Evolutionary conservation across 2,329 filamentous ascomycete species (phyloP), one percentile per base, ranked within the genome.

Genomic region (Simplicillium aogashimaense): DNA sequence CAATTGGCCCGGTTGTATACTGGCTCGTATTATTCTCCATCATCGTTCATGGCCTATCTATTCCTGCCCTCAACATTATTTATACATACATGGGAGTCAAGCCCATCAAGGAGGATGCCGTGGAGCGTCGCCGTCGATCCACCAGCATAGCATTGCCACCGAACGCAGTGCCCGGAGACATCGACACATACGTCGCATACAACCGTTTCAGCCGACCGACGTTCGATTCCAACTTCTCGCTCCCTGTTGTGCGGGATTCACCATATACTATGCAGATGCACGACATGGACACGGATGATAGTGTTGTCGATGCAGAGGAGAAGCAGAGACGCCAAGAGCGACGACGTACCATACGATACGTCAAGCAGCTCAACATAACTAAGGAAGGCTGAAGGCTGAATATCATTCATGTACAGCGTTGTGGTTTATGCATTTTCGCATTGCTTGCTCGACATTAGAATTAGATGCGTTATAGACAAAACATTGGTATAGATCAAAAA

Each of bases 201-300:
- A 71, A 72, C 48, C 64, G 69, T 36, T 72, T 72, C 54, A 67
- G 60, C 12, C 53, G 64, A 7, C 63, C 65, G 14, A 45, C 51
- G 0, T 55, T 56, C 18, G 37, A 43, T 12, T 30, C 20, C 3
- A 25, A 25, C 20, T 43, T 31, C 7, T 29, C 31, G 8, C 34
- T 43, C 12, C 41, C 37, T 13, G 34, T 39, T 16, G 18, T 37
- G 8, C 37, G 41, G 16, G 37, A 43, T 18, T 34, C 37, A 9
- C 36, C 36, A 14, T 25, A 29, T 3, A 29, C 34, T 3, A 29
- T 12, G 11, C 28, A 40, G 13, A 30, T 37, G 33, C 25, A 40
- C 16, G 15, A 8, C 2, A 40, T 40, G 37, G 18, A 34, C 11
- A 16, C 12, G 10, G 30, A 29, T 15, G 38, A 29, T 3, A 29